phyloP scores from a whole-genome alignment of 2,329 filamentous ascomycete species.

The Arthroderma sp. region DNA sequence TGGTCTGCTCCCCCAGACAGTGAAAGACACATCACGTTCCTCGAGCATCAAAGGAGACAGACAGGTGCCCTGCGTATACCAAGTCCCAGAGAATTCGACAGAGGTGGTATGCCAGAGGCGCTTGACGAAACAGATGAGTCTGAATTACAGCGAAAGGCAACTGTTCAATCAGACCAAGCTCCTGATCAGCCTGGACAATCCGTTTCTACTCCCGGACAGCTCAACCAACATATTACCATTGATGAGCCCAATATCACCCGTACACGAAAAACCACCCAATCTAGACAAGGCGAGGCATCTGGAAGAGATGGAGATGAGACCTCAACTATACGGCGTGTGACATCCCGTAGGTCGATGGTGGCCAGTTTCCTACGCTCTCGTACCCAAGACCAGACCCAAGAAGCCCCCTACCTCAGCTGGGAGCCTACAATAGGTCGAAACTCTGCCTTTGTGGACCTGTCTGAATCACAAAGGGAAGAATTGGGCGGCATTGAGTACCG shows the following conservation, averaged over 20 bases:
- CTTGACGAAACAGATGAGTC: slow-evolving; percentile 30
- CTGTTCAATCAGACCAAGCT: slow-evolving; percentile 18
- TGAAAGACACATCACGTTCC: slow-evolving; percentile 75
- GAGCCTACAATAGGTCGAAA: slow-evolving; percentile 86
- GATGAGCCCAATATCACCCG: slow-evolving; percentile 34
- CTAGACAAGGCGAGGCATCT: slow-evolving; percentile 26
- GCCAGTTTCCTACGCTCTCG: slow-evolving; percentile 26
- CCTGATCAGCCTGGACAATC: slow-evolving; percentile 12
- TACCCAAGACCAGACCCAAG: slow-evolving; percentile 28
- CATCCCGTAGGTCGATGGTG: slow-evolving; percentile 22
- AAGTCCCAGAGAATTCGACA: slow-evolving; percentile 79
- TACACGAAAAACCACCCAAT: slow-evolving; percentile 25
- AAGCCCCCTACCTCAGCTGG: slow-evolving; percentile 80
- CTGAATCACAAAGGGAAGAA: slow-evolving; percentile 85
- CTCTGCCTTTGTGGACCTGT: slow-evolving; percentile 78
- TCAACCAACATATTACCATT: slow-evolving; percentile 35
- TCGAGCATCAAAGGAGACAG: slow-evolving; percentile 69
- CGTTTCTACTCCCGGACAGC: slow-evolving; percentile 19
- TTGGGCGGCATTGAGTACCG: slow-evolving; percentile 94
- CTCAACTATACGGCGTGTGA: slow-evolving; percentile 17
- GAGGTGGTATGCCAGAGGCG: slow-evolving; percentile 58
- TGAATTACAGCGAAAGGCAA: slow-evolving; percentile 22
- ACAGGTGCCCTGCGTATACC: slow-evolving; percentile 74
- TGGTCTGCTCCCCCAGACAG: slow-evolving; percentile 36
- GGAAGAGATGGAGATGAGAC: slow-evolving; percentile 18